Evolutionary conservation across 2,329 filamentous ascomycete species (phyloP), one percentile per base, ranked within the genome.

Genomic region (Trichocomaceae sp.): DNA sequence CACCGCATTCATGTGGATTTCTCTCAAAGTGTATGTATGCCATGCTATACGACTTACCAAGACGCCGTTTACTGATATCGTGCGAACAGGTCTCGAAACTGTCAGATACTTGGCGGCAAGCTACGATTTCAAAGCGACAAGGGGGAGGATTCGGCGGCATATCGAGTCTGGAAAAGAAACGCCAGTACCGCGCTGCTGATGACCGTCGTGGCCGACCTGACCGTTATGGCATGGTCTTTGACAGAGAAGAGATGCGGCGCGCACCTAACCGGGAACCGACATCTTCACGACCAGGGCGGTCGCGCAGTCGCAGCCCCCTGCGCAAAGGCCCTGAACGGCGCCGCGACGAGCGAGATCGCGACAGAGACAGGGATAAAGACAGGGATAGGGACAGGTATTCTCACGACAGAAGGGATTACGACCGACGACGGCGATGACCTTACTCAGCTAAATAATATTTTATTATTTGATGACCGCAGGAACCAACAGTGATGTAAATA

Each of bases 1-100:
- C 88, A 96, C 61, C 86, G 93, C 42, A 99, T 99, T 60, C 93
- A 99, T 67, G 93, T 99, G 54, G 93, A 99, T 73, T 99, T 99
- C 72, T 96, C 91, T 10, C 93, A 99, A 75, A 96, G 90, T 68
- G 93, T 91, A 58, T 68, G 93, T 91, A 58, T 82, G 85, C 62
- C 19, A 29, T 20, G 33, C 29, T 41, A 33, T 42, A 39, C 33
- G 13, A 15, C 50, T 53, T 35, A 9, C n/a, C 45, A 20, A 17
- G 29, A 41, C 44, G 50, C 52, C 19, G 39, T 58, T n/a, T 59
- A 46, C 63, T 72, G 52, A 66, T 29, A 29, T 29, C 10, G 26
- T 47, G n/a, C 50, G 31, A 20, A 12, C 57, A 76, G 75, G 75
- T 87, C 10, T 84, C 82, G 59, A 92, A 90, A 67, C 75, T 99